These are phyloP conservation scores for Paecilomyces niveus DNA, from an alignment of 2,329 filamentous ascomycete genomes.

Conservation along the genomic window DNA sequence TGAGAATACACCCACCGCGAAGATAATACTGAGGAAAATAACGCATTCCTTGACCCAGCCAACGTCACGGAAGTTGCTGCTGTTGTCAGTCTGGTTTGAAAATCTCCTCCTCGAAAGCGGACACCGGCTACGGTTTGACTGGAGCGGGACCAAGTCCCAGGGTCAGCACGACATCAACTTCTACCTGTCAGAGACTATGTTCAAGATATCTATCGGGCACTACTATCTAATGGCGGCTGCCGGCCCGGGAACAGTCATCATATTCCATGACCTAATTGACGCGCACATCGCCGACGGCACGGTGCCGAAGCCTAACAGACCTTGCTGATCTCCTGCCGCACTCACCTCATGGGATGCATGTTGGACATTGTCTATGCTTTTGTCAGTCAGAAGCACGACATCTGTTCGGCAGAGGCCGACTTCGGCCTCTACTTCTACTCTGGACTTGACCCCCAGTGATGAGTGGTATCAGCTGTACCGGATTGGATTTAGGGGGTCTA, in stretches of 20 bases:
- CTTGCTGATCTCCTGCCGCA: slow-evolving; percentile 42
- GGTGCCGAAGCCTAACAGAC: slow-evolving; percentile 41
- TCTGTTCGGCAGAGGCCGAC: slow-evolving; percentile 43
- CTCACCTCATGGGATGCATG: slow-evolving; percentile 41
- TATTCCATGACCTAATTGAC: slow-evolving; percentile 45
- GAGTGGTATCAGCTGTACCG: slow-evolving; percentile 46
- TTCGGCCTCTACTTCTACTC: slow-evolving; percentile 48
- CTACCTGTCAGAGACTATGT: slow-evolving; percentile 43
- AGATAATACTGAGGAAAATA: too few species aligned
- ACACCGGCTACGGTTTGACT: slow-evolving; percentile 33
- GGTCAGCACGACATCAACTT: slow-evolving; percentile 43
- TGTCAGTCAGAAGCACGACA: slow-evolving; percentile 41
- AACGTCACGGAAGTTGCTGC: too few species aligned
- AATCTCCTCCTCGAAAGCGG: too few species aligned
- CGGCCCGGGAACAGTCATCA: slow-evolving; percentile 42
- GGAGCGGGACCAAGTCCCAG: slow-evolving; percentile 42
- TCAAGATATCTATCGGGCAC: slow-evolving; percentile 45
- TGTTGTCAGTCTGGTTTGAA: too few species aligned
- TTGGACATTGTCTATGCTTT: slow-evolving; percentile 46
- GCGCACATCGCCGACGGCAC: slow-evolving; percentile 40
- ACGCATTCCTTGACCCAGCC: too few species aligned
- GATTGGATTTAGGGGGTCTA: slow-evolving; percentile 45
- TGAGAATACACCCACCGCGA: too few species aligned
- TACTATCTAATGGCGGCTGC: slow-evolving; percentile 43
- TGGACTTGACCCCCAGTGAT: slow-evolving; percentile 40